Conservation (phyloP, 306 rosid species). For the Rosa lucieae region DNA sequence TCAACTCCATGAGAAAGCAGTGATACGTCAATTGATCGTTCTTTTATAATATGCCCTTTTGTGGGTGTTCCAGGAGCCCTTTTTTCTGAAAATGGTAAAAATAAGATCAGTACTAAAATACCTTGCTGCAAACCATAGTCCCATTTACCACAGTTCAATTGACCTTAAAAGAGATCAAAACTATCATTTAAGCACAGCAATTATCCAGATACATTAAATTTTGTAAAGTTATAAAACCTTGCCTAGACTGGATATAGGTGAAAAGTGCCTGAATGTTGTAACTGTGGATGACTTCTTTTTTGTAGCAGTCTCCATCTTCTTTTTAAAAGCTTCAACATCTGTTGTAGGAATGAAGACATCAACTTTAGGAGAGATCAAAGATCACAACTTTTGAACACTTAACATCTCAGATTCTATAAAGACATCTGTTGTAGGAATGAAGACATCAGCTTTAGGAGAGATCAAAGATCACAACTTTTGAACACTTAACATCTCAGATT, state of each 20-base stretch:
- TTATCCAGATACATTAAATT: no score
- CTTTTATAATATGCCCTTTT: background rate
- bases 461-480: background rate
- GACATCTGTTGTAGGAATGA: background rate
- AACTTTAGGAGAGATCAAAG: background rate
- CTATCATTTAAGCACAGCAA: no score
- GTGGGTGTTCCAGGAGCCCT: background rate
- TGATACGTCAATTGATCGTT: background rate
- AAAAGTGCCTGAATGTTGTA: no score
- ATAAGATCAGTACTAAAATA: background rate
- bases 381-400: background rate
- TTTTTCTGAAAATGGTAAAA: background rate
- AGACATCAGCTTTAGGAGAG: background rate
- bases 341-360: background rate
- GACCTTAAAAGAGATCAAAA: no score
- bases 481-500: background rate
- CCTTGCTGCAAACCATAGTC: constrained; percentile 4
- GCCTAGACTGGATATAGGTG: no score
- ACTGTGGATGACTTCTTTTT: background rate
- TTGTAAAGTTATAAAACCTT: no score
- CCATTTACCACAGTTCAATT: no score
- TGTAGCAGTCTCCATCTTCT: background rate
- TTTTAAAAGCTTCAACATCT: background rate
- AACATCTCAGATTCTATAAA: no score
- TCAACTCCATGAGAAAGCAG: background rate